Conservation (phyloP, 2,329 filamentous ascomycete species). For the Aspergillus aculeatus region DNA sequence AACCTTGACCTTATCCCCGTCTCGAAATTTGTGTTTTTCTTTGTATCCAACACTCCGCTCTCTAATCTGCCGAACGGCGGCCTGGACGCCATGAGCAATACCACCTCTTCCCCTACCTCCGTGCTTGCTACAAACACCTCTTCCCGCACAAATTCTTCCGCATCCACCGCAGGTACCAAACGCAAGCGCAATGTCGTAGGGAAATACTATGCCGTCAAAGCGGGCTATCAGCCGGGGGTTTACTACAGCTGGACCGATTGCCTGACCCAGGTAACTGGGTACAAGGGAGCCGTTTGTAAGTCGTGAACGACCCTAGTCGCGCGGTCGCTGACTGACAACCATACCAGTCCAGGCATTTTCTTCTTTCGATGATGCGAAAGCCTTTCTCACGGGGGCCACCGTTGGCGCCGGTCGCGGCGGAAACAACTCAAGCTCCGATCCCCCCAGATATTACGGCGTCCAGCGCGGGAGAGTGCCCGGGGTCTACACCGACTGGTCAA, state of each 20-base stretch:
- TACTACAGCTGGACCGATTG: conserved; percentile 65
- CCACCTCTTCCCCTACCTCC: conserved; percentile 39
- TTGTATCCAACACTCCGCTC: not conserved
- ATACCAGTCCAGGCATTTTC: conserved; percentile 74
- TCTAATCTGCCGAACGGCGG: not conserved
- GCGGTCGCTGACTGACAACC: not conserved
- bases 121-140: conserved; percentile 29
- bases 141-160: conserved; percentile 25
- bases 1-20: not conserved
- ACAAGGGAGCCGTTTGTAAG: conserved; percentile 68
- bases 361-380: conserved; percentile 71
- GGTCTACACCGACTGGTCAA: conserved; percentile 66
- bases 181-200: conserved; percentile 53
- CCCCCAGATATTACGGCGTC: conserved; percentile 60
- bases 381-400: conserved; percentile 67
- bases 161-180: conserved; percentile 50
- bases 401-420: conserved; percentile 34
- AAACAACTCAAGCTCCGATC: conserved; percentile 36
- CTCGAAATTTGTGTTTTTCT: not conserved
- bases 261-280: conserved; percentile 60
- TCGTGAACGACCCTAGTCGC: conserved; percentile 22
- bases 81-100: conserved; percentile 28
- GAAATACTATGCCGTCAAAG: conserved; percentile 65
- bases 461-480: conserved; percentile 58
- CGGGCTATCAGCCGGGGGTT: conserved; percentile 60